These are phyloP conservation scores for Fulvia fulva DNA, from an alignment of 2,329 filamentous ascomycete species.

Conservation along the genomic window DNA sequence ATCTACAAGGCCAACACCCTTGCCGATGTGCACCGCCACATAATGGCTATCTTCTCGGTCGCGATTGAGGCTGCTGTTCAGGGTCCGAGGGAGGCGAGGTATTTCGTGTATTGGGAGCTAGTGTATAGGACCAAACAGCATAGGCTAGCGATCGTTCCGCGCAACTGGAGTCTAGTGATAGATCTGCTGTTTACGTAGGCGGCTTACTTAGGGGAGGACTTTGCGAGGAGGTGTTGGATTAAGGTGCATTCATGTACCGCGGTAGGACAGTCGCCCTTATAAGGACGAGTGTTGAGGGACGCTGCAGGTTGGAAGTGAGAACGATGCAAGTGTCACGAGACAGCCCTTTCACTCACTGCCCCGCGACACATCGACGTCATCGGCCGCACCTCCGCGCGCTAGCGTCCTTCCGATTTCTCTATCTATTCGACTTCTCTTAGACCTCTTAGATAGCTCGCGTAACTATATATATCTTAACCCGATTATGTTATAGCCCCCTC, in stretches of 20 bases:
- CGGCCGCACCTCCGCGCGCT: too few species aligned
- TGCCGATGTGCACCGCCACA: background rate
- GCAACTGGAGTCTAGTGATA: background rate
- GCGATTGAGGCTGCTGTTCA: background rate
- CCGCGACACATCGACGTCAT: too few species aligned
- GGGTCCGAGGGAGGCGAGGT: background rate
- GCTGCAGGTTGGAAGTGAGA: too few species aligned
- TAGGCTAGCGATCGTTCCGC: background rate
- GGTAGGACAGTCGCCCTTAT: background rate
- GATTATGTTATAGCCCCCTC: too few species aligned
- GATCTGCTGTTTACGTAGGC: background rate
- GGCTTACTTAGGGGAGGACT: background rate
- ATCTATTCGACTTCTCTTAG: too few species aligned
- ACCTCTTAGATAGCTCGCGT: too few species aligned
- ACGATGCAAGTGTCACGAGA: too few species aligned
- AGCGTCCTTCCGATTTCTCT: too few species aligned
- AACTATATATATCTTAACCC: too few species aligned
- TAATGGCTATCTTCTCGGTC: background rate
- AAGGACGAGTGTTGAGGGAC: too few species aligned
- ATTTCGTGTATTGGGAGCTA: background rate
- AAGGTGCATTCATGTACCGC: background rate
- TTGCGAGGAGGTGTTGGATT: background rate
- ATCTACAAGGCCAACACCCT: background rate
- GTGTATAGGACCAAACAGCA: background rate
- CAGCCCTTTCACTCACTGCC: too few species aligned